Conservation (phyloP, 768 basidiomycete genomes). For the Boletus bicolor region DNA sequence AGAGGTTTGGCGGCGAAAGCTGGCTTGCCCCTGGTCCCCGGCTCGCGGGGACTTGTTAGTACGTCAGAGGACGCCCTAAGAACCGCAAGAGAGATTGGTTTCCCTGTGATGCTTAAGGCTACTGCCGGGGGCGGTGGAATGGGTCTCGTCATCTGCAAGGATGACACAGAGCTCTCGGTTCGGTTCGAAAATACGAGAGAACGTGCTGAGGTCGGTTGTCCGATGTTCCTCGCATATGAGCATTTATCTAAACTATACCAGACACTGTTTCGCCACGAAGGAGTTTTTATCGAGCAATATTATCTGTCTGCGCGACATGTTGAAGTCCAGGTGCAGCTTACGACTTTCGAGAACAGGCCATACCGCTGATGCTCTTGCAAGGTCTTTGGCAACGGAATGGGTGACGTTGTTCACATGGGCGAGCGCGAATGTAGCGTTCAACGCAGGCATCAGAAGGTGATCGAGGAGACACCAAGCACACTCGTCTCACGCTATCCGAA, state of each 20-base stretch:
- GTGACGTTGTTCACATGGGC: conserved; percentile 58
- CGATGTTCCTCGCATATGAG: background rate
- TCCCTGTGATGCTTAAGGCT: conserved; percentile 64
- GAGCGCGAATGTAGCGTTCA: conserved; percentile 73
- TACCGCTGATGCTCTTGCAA: conserved; percentile 21
- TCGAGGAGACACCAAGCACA: conserved; percentile 67
- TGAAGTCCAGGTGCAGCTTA: conserved; percentile 52
- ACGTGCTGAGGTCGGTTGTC: conserved; percentile 44
- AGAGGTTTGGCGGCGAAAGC: conserved; percentile 43
- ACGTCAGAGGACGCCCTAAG: conserved; percentile 40
- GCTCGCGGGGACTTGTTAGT: conserved; percentile 47
- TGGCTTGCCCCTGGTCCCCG: conserved; percentile 54
- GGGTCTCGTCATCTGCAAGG: conserved; percentile 55
- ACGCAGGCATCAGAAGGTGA: conserved; percentile 67
- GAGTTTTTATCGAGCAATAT: conserved; percentile 61
- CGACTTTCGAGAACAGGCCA: background rate
- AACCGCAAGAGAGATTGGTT: conserved; percentile 45
- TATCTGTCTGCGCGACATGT: conserved; percentile 56
- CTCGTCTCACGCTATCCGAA: conserved; percentile 46
- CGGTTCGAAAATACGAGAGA: conserved; percentile 37
- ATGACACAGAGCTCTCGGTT: conserved; percentile 36
- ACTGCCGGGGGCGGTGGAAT: conserved; percentile 70
- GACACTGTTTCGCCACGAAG: conserved; percentile 47
- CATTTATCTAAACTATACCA: conserved; percentile 17
- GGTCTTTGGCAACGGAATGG: conserved; percentile 66